Conservation (phyloP, 345 rosid genomes). For the Eucalyptus pauciflora region DNA sequence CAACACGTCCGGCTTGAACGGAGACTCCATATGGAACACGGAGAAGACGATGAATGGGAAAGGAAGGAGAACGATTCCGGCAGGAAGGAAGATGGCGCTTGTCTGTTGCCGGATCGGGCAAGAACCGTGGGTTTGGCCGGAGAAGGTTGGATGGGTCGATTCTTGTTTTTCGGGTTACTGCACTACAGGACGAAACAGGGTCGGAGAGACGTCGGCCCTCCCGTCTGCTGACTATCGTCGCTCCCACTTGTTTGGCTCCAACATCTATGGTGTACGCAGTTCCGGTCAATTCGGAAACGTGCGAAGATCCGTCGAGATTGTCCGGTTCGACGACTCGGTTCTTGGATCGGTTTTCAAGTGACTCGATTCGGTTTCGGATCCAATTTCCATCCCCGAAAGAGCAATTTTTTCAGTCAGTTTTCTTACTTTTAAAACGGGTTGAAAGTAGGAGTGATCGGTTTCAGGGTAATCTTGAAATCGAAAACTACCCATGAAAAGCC, state of each 20-base stretch:
- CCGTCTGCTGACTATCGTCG: background rate
- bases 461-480: too few species aligned
- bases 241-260: background rate
- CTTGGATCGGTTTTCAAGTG: background rate
- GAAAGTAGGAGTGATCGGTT: too few species aligned
- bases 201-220: background rate
- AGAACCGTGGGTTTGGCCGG: background rate
- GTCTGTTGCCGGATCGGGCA: background rate
- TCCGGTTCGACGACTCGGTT: background rate
- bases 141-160: background rate
- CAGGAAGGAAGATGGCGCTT: background rate
- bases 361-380: background rate
- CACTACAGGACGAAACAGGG: background rate
- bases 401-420: background rate
- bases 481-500: too few species aligned
- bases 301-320: background rate
- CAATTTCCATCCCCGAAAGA: background rate
- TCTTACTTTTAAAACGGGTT: background rate
- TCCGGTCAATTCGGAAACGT: background rate
- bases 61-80: background rate
- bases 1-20: constrained; percentile 26
- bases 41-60: background rate
- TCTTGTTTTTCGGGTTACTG: background rate
- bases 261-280: background rate
- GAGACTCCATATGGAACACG: constrained; percentile 14